Base-by-base conservation (phyloP, 139 green algal genomes). In the Volvox reticuliferus region DNA sequence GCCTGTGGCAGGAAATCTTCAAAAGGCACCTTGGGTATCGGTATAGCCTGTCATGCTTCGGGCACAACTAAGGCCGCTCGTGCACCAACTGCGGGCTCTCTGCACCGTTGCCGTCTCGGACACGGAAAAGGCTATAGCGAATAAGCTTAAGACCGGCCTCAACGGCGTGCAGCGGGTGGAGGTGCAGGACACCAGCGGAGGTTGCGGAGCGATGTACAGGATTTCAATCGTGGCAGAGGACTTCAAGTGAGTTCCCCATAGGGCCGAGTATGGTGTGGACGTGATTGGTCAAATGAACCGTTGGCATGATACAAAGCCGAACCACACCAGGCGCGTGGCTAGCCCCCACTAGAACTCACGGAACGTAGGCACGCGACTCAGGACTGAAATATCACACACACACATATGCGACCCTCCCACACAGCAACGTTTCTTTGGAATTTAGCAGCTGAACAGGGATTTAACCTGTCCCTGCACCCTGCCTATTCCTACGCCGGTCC, bases 111-210 rank as follows among this genome's bases (percentile, higher is more conserved):
- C 82, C 1, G 78, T 21, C 33, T 91, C 83, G 0, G 73, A 82
- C 12, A 28, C 85, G 3, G 93, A 95, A 50, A 90, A 91, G 33
- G 77, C 79, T 17, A 95, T 96, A 24, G 93, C 93, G 5, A 30
- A 71, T 1, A 95, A 94, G 79, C 82, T 96, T 1, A 68, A 86
- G 55, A 50, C 35, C 0, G 89, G 73, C 0, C 55, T 96, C 3
- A 86, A 79, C 0, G 86, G 76, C 5, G 88, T 88, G 2, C 62
- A 93, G 75, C 68, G 35, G 0, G 79, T 95, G 16, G 62, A 88
- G 12, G 95, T 97, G 26, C 24, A 89, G 69, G 95, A 97, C 79
- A 96, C 92, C 6, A 94, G 86, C 61, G 95, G 95, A 1, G 95
- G 95, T 0, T 96, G 95, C 67, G 94, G 95, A 12, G 90, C 92